Conservation (phyloP, 805 yeast genomes). For the Candida parachauliodes region DNA sequence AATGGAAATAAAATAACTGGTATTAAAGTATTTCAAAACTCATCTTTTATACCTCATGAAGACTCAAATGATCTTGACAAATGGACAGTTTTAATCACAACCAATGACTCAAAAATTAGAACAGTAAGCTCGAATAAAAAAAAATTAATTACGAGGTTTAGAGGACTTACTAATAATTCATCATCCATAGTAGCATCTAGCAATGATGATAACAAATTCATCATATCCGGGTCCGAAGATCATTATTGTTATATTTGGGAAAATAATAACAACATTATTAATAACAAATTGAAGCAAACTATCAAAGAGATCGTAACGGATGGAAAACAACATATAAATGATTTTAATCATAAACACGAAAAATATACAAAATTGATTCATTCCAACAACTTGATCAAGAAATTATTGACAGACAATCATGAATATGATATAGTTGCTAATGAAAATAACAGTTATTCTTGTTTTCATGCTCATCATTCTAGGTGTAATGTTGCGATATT, state of each 20-base stretch:
- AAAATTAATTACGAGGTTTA: slow-evolving; percentile 61
- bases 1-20: slow-evolving; percentile 66
- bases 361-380: slow-evolving; percentile 25
- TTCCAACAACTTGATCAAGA: slow-evolving; percentile 26
- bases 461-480: slow-evolving; percentile 74
- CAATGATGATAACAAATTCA: slow-evolving; percentile 53
- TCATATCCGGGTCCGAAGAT: slow-evolving; percentile 83
- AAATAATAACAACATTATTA: slow-evolving; percentile 38
- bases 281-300: slow-evolving; percentile 32
- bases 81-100: slow-evolving; percentile 53
- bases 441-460: slow-evolving; percentile 59
- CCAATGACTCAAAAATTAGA: slow-evolving; percentile 79
- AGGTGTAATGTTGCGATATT: slow-evolving; percentile 72
- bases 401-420: slow-evolving; percentile 19
- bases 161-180: slow-evolving; percentile 68
- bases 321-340: slow-evolving; percentile 31
- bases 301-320: slow-evolving; percentile 33
- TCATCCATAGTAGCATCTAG: slow-evolving; percentile 68
- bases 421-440: slow-evolving; percentile 26
- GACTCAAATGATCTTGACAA: slow-evolving; percentile 20
- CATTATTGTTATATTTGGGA: slow-evolving; percentile 86
- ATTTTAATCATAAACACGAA: slow-evolving; percentile 25
- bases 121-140: slow-evolving; percentile 54
- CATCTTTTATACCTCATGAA: slow-evolving; percentile 8
- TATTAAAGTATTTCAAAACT: slow-evolving; percentile 46